A percentile compares a stretch with the other conserved stretches of the same genome.
Conservation (phyloP, 176 grass and related monocot genomes). For the Leersia perrieri region DNA sequence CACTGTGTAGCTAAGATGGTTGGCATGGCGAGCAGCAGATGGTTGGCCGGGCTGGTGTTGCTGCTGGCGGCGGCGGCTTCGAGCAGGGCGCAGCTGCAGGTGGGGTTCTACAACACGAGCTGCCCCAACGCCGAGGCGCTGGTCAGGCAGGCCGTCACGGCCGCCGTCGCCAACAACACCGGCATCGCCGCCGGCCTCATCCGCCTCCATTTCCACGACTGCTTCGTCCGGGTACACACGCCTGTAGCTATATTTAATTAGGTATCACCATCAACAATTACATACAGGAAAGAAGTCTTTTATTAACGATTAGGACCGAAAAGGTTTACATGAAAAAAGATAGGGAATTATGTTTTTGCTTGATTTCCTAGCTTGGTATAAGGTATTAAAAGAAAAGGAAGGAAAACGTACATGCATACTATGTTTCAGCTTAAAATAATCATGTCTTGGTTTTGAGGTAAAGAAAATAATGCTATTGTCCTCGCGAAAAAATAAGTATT, state of each 20-base stretch:
- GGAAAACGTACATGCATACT: no score
- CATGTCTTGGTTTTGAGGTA: no score
- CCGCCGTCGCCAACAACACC: conserved; percentile 56
- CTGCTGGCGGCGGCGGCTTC: conserved; percentile 2
- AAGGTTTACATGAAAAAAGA: no score
- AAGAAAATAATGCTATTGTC: no score
- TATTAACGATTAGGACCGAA: no score
- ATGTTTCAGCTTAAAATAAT: no score
- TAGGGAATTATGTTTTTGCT: not conserved
- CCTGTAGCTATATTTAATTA: no score
- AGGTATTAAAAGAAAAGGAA: not conserved
- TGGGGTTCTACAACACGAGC: conserved; percentile 61
- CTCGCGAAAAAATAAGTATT: no score
- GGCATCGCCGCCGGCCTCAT: conserved; percentile 69
- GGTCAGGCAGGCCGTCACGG: conserved; percentile 52
- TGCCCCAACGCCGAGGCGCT: conserved; percentile 67
- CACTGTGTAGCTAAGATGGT: no score
- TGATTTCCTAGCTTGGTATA: not conserved
- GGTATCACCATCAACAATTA: no score
- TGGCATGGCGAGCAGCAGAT: not conserved
- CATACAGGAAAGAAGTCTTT: no score
- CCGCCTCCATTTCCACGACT: conserved; percentile 83
- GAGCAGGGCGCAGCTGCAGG: conserved; percentile 32
- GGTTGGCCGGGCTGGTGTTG: not conserved
- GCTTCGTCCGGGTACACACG: conserved; percentile 57